phyloP scores from a whole-genome alignment of 176 grass and related monocot species.

The Chloris gayana region DNA sequence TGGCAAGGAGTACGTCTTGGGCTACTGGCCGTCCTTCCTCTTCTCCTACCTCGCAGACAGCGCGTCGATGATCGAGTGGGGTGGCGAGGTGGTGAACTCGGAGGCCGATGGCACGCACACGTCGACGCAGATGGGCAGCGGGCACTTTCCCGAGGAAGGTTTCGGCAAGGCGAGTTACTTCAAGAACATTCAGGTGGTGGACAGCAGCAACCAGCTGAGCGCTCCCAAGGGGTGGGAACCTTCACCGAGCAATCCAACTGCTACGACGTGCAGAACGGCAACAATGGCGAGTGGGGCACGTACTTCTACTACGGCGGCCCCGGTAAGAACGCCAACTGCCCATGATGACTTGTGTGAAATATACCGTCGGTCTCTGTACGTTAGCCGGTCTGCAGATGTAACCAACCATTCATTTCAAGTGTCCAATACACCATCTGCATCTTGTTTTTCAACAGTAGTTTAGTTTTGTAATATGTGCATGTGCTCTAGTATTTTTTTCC shows the following conservation, averaged over 20 bases:
- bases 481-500: neutral
- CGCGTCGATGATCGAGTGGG: constrained; percentile 81
- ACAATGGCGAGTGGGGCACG: constrained; percentile 80
- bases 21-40: constrained; percentile 80
- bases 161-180: constrained; percentile 85
- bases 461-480: constrained; percentile 41
- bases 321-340: constrained; percentile 79
- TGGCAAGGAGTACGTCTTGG: constrained; percentile 62
- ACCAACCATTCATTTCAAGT: constrained; percentile 27
- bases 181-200: constrained; percentile 76
- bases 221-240: constrained; percentile 50
- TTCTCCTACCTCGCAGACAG: constrained; percentile 70
- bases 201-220: constrained; percentile 59
- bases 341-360: constrained; percentile 18
- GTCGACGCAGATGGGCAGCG: constrained; percentile 76
- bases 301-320: constrained; percentile 89
- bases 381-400: constrained; percentile 11
- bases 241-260: constrained; percentile 75
- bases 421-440: constrained; percentile 26
- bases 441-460: constrained; percentile 10
- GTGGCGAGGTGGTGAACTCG: constrained; percentile 81
- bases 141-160: constrained; percentile 78
- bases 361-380: neutral
- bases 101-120: constrained; percentile 56
- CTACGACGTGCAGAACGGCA: constrained; percentile 67